phyloP scores from a whole-genome alignment of 1,284 basidiomycete genomes.

The Malassezia dermatis region DNA sequence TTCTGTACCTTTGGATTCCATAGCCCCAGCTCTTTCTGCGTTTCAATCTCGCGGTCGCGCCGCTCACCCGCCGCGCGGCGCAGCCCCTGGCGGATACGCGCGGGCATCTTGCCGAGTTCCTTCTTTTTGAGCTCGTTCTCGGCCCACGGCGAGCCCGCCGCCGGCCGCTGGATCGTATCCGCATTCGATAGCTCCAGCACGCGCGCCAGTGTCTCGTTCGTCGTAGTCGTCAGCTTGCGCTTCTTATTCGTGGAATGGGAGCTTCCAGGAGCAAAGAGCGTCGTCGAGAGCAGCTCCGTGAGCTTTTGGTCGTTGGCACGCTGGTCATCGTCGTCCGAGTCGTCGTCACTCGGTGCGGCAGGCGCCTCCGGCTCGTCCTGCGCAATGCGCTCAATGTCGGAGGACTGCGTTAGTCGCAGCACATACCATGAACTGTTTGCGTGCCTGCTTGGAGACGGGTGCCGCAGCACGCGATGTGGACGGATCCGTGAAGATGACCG shows the following conservation, averaged over 20 bases:
- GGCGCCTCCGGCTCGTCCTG: not conserved
- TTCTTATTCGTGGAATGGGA: conserved; percentile 19
- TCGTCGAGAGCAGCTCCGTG: conserved; percentile 38
- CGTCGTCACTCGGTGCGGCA: conserved; percentile 12
- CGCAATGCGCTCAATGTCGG: conserved; percentile 10
- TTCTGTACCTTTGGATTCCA: conserved; percentile 33
- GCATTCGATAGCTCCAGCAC: conserved; percentile 29
- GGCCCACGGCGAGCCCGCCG: conserved; percentile 28
- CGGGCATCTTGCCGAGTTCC: conserved; percentile 34
- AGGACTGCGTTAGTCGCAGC: conserved; percentile 11
- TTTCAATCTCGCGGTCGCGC: conserved; percentile 36
- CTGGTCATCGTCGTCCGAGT: conserved; percentile 29
- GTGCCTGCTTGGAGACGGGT: not conserved
- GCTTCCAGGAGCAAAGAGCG: conserved; percentile 40
- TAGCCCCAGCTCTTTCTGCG: conserved; percentile 40
- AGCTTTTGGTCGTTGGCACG: conserved; percentile 39
- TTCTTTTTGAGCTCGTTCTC: conserved; percentile 28
- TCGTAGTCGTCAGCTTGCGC: conserved; percentile 23
- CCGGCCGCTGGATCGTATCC: not conserved
- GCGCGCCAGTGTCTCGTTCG: conserved; percentile 36
- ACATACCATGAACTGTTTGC: conserved; percentile 18
- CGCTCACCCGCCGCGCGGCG: conserved; percentile 32
- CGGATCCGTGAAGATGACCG: conserved; percentile 12
- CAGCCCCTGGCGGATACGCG: conserved; percentile 31
- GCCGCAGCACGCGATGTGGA: not conserved